These are phyloP conservation scores for Picea glauca DNA, from an alignment of 75 land plant species.

Conservation along the genomic window DNA sequence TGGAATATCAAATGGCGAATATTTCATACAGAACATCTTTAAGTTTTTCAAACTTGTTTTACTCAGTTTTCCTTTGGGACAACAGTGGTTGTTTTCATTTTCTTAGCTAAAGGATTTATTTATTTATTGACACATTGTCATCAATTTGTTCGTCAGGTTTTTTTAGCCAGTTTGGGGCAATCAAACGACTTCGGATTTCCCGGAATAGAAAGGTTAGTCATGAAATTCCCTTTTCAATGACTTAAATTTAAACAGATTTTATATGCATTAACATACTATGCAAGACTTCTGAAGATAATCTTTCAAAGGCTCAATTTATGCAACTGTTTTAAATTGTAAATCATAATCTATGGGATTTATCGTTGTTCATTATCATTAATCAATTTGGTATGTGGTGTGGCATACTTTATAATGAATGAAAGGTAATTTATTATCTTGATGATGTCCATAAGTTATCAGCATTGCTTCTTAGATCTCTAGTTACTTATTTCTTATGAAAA, in stretches of 20 bases:
- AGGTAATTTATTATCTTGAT: no score
- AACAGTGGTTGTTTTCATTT: background rate
- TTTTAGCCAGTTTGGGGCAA: conserved; percentile 78
- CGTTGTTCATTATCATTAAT: background rate
- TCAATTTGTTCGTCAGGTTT: conserved; percentile 43
- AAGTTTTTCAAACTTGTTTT: background rate
- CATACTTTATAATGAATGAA: no score
- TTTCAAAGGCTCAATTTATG: background rate
- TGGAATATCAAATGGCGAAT: no score
- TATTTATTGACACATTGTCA: background rate
- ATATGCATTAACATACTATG: background rate
- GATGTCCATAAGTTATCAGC: no score
- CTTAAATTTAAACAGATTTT: background rate
- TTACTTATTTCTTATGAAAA: no score
- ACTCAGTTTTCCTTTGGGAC: background rate
- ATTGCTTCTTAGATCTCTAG: no score
- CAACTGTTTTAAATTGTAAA: background rate
- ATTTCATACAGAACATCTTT: no score
- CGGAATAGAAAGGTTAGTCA: conserved; percentile 77
- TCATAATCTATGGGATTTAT: background rate
- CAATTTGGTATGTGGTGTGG: background rate
- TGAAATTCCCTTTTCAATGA: background rate
- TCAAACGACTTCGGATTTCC: conserved; percentile 68
- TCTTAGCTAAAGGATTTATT: no score
- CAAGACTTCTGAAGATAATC: background rate